Conservation (phyloP, 2,329 filamentous ascomycete species). For the Myriosclerotinia scirpicola region DNA sequence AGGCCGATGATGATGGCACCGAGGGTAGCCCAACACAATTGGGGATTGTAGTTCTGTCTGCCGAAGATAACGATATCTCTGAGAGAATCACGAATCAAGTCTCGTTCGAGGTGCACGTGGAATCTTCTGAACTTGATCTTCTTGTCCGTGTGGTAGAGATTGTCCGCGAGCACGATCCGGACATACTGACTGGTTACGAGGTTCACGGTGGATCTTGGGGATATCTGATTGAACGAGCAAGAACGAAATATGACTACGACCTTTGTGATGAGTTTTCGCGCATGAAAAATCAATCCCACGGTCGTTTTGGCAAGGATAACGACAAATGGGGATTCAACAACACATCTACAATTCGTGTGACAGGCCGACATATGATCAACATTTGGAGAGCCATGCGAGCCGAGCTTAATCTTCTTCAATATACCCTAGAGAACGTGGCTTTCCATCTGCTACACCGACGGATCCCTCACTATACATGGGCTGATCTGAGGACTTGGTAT, state of each 20-base stretch:
- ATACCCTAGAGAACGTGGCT: constrained; percentile 93
- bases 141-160: constrained; percentile 85
- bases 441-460: constrained; percentile 87
- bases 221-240: constrained; percentile 87
- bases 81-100: constrained; percentile 62
- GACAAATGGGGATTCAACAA: constrained; percentile 94
- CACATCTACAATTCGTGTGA: constrained; percentile 88
- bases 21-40: constrained; percentile 56
- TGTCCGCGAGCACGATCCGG: constrained; percentile 80
- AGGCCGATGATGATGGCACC: constrained; percentile 66
- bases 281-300: constrained; percentile 80
- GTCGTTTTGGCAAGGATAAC: constrained; percentile 79
- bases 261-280: constrained; percentile 89
- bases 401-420: constrained; percentile 89
- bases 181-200: constrained; percentile 92
- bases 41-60: constrained; percentile 71
- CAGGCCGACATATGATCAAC: constrained; percentile 93
- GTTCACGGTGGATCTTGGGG: constrained; percentile 95
- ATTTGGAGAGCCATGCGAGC: constrained; percentile 94
- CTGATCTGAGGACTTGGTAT: constrained; percentile 81
- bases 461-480: constrained; percentile 83
- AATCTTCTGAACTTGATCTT: constrained; percentile 78
- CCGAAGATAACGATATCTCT: constrained; percentile 56
- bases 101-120: constrained; percentile 66
- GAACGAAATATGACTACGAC: constrained; percentile 83